Percentiles rank a stretch among this genome's conserved stretches.
phyloP scores from a whole-genome alignment of 1,284 basidiomycete genomes.

The Malassezia brasiliensis region DNA sequence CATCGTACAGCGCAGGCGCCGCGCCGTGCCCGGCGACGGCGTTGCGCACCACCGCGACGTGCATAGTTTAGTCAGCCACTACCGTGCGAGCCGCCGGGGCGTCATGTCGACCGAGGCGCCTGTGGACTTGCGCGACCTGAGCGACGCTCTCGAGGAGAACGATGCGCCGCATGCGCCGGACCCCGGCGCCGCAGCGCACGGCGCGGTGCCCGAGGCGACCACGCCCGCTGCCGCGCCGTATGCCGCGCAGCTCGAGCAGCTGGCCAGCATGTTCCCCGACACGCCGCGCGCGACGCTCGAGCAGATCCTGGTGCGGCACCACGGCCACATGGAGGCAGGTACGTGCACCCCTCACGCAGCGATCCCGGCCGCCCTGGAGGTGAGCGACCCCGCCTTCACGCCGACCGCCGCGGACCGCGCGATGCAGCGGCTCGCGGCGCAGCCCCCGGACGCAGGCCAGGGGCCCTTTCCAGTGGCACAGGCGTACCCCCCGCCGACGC shows the following conservation, averaged over 20 bases:
- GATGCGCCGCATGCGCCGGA: too few species aligned
- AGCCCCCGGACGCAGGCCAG: not conserved
- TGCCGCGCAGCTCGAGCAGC: not conserved
- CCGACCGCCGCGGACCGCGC: not conserved
- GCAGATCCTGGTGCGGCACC: not conserved
- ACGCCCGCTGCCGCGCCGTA: too few species aligned
- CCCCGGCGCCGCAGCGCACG: too few species aligned
- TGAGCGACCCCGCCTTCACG: conserved; percentile 8
- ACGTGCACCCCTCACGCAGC: not conserved
- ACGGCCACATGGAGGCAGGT: conserved; percentile 11
- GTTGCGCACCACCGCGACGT: conserved; percentile 11
- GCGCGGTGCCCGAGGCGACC: too few species aligned
- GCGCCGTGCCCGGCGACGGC: not conserved
- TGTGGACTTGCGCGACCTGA: not conserved
- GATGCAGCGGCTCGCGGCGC: not conserved
- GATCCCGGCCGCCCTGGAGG: conserved; percentile 1
- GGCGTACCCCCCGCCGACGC: not conserved
- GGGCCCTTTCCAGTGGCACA: not conserved
- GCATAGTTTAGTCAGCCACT: conserved; percentile 3
- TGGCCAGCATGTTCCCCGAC: conserved; percentile 11
- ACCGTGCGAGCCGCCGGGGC: too few species aligned
- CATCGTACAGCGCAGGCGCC: not conserved
- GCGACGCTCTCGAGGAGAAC: not conserved
- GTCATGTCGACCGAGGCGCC: not conserved
- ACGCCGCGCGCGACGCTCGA: not conserved